phyloP scores from a whole-genome alignment of 148 eudicot genomes.

The Rhododendron mucronatum region DNA sequence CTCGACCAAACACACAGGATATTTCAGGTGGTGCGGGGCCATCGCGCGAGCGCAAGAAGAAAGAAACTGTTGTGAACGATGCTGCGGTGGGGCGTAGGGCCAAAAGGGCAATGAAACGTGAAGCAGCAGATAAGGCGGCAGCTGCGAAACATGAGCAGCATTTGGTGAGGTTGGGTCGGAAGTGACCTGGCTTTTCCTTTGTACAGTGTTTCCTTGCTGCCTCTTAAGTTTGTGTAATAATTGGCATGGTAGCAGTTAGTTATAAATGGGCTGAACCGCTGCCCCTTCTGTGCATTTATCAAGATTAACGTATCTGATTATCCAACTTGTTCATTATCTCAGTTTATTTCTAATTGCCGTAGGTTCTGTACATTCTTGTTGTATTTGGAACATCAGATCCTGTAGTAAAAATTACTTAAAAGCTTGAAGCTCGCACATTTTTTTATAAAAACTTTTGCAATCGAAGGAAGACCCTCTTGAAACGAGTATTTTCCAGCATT shows the following conservation, averaged over 20 bases:
- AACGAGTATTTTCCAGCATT: not conserved
- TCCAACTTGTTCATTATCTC: not conserved
- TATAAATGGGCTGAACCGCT: not conserved
- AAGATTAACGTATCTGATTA: not conserved
- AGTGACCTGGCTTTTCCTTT: constrained; percentile 12
- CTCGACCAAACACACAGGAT: constrained; percentile 29
- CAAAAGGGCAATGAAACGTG: constrained; percentile 83
- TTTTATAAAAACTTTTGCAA: not conserved
- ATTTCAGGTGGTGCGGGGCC: constrained; percentile 38
- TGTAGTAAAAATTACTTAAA: not conserved
- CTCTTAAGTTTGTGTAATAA: constrained; percentile 3
- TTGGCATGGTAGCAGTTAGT: not conserved
- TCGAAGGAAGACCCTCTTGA: not conserved
- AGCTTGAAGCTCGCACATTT: not conserved
- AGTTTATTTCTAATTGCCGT: not conserved
- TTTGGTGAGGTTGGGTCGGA: constrained; percentile 64
- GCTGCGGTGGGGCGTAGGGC: constrained; percentile 63
- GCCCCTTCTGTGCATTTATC: not conserved
- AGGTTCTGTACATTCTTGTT: not conserved
- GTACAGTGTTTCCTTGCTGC: constrained; percentile 9
- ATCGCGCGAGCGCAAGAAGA: constrained; percentile 64
- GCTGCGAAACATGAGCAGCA: constrained; percentile 79
- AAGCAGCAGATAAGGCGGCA: constrained; percentile 88
- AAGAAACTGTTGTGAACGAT: constrained; percentile 44
- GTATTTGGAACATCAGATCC: not conserved